These are phyloP conservation scores for Naganishia sp. DNA, from an alignment of 1,284 basidiomycete species.

Conservation along the genomic window DNA sequence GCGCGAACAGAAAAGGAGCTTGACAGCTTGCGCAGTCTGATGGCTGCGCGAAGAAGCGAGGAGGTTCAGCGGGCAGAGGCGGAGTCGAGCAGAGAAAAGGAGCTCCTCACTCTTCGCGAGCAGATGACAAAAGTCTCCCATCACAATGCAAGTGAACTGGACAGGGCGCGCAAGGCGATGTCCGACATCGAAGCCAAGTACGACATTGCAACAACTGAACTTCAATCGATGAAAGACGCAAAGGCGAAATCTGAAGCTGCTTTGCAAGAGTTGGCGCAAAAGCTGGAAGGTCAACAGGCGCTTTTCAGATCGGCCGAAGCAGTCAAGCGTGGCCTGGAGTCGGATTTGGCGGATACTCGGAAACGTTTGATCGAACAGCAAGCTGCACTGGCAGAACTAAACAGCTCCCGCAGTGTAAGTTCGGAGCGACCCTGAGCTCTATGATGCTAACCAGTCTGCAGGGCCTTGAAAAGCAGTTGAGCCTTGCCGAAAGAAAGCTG, in stretches of 20 bases:
- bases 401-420: conserved; percentile 70
- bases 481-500: conserved; percentile 70
- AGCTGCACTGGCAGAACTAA: conserved; percentile 63
- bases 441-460: conserved; percentile 46
- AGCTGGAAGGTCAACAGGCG: conserved; percentile 60
- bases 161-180: conserved; percentile 43
- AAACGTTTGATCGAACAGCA: conserved; percentile 74
- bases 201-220: conserved; percentile 44
- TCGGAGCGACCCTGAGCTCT: neutral
- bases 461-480: conserved; percentile 74
- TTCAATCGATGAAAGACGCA: conserved; percentile 2
- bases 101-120: conserved; percentile 71
- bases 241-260: conserved; percentile 56
- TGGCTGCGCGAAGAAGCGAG: conserved; percentile 83
- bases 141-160: conserved; percentile 43
- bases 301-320: conserved; percentile 68
- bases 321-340: conserved; percentile 67
- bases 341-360: conserved; percentile 70
- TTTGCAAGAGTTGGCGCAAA: conserved; percentile 61
- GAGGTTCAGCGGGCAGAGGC: conserved; percentile 79
- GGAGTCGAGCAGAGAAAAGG: conserved; percentile 83
- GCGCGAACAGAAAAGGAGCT: conserved; percentile 73
- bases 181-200: conserved; percentile 50
- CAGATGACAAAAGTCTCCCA: conserved; percentile 57
- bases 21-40: conserved; percentile 76